phyloP scores from a whole-genome alignment of 2,329 filamentous ascomycete species.

The Fusarium anthophilum region DNA sequence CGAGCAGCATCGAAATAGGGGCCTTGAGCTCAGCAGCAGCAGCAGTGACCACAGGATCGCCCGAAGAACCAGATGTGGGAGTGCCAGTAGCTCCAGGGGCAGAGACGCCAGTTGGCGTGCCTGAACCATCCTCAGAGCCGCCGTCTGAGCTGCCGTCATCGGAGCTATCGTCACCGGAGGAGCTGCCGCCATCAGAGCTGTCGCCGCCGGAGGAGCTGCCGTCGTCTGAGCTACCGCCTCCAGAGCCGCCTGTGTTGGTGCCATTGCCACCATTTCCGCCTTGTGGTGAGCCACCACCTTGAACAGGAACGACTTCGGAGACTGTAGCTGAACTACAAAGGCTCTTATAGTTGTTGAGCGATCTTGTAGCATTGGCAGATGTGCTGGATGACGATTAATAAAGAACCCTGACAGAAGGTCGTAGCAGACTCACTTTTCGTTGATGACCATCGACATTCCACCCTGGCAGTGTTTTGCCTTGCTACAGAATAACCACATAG shows the following conservation, averaged over 20 bases:
- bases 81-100: conserved; percentile 34
- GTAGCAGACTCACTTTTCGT: conserved; percentile 68
- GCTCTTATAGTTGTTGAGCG: conserved; percentile 59
- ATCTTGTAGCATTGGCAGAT: conserved; percentile 60
- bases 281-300: conserved; percentile 25
- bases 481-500: conserved; percentile 83
- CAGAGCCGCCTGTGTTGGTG: conserved; percentile 1
- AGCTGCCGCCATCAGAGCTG: background rate
- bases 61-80: conserved; percentile 31
- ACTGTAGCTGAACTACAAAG: conserved; percentile 47
- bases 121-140: conserved; percentile 3
- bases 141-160: background rate
- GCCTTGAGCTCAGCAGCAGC: conserved; percentile 48
- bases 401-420: too few relatives aligned
- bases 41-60: conserved; percentile 28
- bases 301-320: conserved; percentile 42
- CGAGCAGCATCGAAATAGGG: conserved; percentile 55
- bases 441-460: conserved; percentile 81
- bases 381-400: conserved; percentile 48
- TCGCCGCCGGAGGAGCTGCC: conserved; percentile 1
- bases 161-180: background rate
- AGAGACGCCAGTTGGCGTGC: conserved; percentile 14
- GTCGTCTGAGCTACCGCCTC: background rate
- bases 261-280: conserved; percentile 31
- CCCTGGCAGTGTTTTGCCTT: conserved; percentile 78